Evolutionary conservation across 2,329 filamentous ascomycete species (phyloP).

Genomic region (Penicillium sp.): DNA sequence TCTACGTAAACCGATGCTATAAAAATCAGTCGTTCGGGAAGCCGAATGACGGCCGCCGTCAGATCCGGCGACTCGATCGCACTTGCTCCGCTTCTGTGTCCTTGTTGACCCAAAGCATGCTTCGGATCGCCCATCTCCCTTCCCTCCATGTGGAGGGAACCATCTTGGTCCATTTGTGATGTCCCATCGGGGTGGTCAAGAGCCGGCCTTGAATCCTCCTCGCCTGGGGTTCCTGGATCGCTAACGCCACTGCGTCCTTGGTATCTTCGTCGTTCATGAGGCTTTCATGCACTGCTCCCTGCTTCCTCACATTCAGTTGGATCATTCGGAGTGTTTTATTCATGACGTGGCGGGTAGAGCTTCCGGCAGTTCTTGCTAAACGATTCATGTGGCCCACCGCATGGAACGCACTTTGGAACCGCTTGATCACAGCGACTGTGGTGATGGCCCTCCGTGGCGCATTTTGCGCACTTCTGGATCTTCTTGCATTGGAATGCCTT

Average conservation of each 20-base stretch:
- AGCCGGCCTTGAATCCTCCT: constrained; percentile 14
- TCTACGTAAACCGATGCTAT: constrained; percentile 29
- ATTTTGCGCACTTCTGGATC: constrained; percentile 18
- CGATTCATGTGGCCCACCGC: constrained; percentile 19
- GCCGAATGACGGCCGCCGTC: constrained; percentile 16
- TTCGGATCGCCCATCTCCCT: constrained; percentile 12
- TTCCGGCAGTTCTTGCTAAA: constrained; percentile 22
- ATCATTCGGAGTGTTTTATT: constrained; percentile 21
- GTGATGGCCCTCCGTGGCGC: constrained; percentile 13
- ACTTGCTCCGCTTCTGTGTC: constrained; percentile 22
- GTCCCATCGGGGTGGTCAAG: neutral
- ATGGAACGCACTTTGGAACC: constrained; percentile 20
- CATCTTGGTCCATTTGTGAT: neutral
- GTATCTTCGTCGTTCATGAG: constrained; percentile 22
- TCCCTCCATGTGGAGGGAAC: neutral
- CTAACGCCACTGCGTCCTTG: constrained; percentile 9
- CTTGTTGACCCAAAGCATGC: constrained; percentile 24
- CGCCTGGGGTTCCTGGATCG: constrained; percentile 22
- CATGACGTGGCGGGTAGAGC: constrained; percentile 21
- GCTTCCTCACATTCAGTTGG: constrained; percentile 21
- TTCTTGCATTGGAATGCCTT: constrained; percentile 14
- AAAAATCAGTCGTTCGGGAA: constrained; percentile 21
- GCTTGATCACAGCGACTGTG: constrained; percentile 17
- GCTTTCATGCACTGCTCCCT: constrained; percentile 18
- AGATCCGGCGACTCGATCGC: constrained; percentile 21